Percentiles rank a stretch among this genome's conserved stretches.
These are phyloP conservation scores for Lactifluus pinguis DNA, from an alignment of 768 basidiomycete genomes.

Conservation along the genomic window DNA sequence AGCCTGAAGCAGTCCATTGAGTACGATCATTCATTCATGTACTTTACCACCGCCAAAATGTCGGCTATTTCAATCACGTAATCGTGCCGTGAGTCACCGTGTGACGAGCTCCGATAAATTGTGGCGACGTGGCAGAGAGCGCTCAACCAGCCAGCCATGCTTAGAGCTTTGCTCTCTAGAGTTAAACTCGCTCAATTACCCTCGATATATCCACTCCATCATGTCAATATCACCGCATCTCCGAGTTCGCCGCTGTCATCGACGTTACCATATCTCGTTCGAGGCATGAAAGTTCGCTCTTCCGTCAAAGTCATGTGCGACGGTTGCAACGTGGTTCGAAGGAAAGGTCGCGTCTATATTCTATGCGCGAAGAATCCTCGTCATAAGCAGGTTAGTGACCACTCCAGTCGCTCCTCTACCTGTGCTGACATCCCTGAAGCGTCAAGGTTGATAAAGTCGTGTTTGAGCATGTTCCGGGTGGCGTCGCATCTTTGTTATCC, in stretches of 20 bases:
- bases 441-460: slow-evolving; percentile 43
- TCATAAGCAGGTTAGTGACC: slow-evolving; percentile 75
- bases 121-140: too few relatives aligned
- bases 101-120: too few relatives aligned
- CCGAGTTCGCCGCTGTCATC: slow-evolving; percentile 15
- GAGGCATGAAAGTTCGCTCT: slow-evolving; percentile 94
- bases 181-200: slow-evolving; percentile 29
- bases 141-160: slow-evolving; percentile 35
- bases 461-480: background rate
- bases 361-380: slow-evolving; percentile 92
- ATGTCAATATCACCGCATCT: slow-evolving; percentile 21
- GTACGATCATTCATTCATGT: too few relatives aligned
- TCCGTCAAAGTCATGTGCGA: slow-evolving; percentile 94
- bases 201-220: slow-evolving; percentile 25
- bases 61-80: too few relatives aligned
- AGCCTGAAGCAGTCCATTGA: too few relatives aligned
- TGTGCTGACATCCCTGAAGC: slow-evolving; percentile 32
- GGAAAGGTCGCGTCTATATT: slow-evolving; percentile 88
- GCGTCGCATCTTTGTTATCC: background rate
- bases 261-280: slow-evolving; percentile 32
- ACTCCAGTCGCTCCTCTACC: slow-evolving; percentile 19
- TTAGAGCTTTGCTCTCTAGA: slow-evolving; percentile 56
- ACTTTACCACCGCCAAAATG: too few relatives aligned
- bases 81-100: too few relatives aligned
- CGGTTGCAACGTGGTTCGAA: slow-evolving; percentile 78